Evolutionary conservation across 2,329 filamentous ascomycete species (phyloP).

Genomic region (Aspergillus jensenii): DNA sequence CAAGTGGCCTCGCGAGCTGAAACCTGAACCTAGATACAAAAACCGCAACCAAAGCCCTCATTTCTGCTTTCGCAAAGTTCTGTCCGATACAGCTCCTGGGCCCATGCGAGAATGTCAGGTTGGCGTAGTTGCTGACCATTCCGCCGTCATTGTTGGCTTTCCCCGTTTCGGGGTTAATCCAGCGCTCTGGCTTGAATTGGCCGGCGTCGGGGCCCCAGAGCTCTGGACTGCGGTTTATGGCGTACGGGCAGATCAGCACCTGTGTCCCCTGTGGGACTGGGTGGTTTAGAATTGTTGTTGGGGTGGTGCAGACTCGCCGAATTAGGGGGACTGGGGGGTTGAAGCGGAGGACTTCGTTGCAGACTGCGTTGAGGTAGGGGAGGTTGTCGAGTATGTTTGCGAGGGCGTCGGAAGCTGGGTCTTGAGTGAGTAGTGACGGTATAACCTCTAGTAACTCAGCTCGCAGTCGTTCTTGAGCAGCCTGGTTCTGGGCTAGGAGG

Average conservation of each 20-base stretch:
- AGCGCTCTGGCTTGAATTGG: conserved; percentile 1
- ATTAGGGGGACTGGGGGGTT: not conserved
- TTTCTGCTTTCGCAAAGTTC: not conserved
- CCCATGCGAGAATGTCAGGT: not conserved
- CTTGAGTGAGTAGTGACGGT: not conserved
- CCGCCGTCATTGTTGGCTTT: not conserved
- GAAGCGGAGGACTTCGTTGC: conserved; percentile 6
- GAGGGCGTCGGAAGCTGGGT: not conserved
- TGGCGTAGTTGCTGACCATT: conserved; percentile 2
- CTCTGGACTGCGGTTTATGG: not conserved
- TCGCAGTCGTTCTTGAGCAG: not conserved
- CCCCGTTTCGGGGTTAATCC: not conserved
- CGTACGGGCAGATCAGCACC: not conserved
- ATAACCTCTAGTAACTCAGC: not conserved
- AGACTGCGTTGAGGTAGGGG: conserved; percentile 5
- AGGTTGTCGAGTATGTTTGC: not conserved
- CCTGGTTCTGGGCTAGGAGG: not conserved
- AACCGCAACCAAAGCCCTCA: not conserved
- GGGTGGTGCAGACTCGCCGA: not conserved
- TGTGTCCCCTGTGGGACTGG: not conserved
- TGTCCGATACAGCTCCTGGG: conserved; percentile 3
- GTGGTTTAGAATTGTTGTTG: not conserved
- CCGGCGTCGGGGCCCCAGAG: conserved; percentile 8
- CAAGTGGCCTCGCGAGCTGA: not conserved
- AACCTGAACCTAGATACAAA: not conserved